These are phyloP conservation scores for Hibiscus tridactylites DNA, from an alignment of 345 rosid genomes.

Conservation along the genomic window DNA sequence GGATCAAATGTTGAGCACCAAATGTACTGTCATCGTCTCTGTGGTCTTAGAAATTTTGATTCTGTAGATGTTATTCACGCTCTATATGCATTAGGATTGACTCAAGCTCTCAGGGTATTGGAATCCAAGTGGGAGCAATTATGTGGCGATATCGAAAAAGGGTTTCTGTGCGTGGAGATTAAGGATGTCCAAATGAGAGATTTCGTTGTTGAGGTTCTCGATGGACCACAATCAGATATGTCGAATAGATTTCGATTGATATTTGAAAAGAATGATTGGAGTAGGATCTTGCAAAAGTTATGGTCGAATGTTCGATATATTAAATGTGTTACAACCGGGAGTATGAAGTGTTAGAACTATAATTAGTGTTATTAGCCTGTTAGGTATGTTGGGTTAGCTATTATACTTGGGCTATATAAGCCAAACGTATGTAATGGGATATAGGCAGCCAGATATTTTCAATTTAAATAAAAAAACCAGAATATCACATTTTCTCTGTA, in stretches of 20 bases:
- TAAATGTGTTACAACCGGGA: conserved; percentile 41
- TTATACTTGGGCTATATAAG: too few relatives aligned
- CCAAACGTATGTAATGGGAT: too few relatives aligned
- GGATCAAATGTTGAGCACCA: conserved; percentile 33
- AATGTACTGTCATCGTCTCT: conserved; percentile 45
- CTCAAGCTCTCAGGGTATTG: conserved; percentile 21
- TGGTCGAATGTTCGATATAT: conserved; percentile 41
- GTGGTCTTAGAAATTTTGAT: conserved; percentile 35
- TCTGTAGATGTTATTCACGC: conserved; percentile 31
- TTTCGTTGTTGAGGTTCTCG: conserved; percentile 29
- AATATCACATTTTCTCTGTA: too few relatives aligned
- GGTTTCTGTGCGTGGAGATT: conserved; percentile 24
- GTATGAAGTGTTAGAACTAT: conserved; percentile 24
- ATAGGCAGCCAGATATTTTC: too few relatives aligned
- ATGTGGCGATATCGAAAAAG: conserved; percentile 37
- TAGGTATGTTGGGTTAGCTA: too few relatives aligned
- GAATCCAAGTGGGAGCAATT: conserved; percentile 39
- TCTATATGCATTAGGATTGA: conserved; percentile 33
- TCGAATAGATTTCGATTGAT: conserved; percentile 24
- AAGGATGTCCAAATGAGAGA: conserved; percentile 27
- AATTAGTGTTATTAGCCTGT: too few relatives aligned
- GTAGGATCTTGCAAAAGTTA: conserved; percentile 34
- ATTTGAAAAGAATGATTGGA: conserved; percentile 30
- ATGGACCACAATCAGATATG: conserved; percentile 34
- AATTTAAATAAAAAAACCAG: too few relatives aligned